These are phyloP conservation scores for Adansonia digitata DNA, from an alignment of 345 rosid genomes.

Conservation along the genomic window DNA sequence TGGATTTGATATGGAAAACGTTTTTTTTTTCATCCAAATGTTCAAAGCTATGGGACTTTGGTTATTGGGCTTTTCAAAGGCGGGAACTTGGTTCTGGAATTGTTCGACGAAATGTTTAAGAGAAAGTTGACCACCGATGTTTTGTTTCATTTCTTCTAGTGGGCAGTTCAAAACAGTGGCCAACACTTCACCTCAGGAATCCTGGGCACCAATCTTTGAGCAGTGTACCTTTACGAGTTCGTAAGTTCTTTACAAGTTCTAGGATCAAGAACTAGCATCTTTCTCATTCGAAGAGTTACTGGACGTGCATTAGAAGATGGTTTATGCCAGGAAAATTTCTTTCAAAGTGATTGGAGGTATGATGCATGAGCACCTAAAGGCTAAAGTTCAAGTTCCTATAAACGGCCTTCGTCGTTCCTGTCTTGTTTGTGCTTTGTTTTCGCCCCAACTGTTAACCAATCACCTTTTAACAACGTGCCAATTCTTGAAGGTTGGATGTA, in stretches of 20 bases:
- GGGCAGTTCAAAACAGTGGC: background rate
- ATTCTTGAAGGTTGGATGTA: slow-evolving; percentile 9
- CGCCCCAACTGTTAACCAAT: background rate
- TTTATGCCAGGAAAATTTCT: background rate
- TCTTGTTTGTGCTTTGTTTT: background rate
- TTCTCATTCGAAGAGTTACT: background rate
- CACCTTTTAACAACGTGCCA: background rate
- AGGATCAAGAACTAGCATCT: background rate
- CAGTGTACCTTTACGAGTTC: background rate
- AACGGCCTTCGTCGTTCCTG: background rate
- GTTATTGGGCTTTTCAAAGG: slow-evolving; percentile 45
- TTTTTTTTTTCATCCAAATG: slow-evolving; percentile 54
- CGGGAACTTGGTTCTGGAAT: slow-evolving; percentile 51
- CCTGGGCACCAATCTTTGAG: background rate
- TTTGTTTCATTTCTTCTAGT: slow-evolving; percentile 38
- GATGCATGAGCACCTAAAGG: background rate
- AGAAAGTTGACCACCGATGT: slow-evolving; percentile 53
- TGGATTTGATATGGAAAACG: slow-evolving; percentile 55
- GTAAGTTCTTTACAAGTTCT: background rate
- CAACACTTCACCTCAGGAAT: background rate
- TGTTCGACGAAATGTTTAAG: slow-evolving; percentile 82
- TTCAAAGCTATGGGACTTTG: slow-evolving; percentile 55
- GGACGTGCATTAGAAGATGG: background rate
- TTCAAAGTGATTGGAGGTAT: slow-evolving; percentile 4
- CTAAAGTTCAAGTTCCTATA: background rate